phyloP scores from a whole-genome alignment of 495 filamentous ascomycete genomes.

The Penicillium longicatenatum region DNA sequence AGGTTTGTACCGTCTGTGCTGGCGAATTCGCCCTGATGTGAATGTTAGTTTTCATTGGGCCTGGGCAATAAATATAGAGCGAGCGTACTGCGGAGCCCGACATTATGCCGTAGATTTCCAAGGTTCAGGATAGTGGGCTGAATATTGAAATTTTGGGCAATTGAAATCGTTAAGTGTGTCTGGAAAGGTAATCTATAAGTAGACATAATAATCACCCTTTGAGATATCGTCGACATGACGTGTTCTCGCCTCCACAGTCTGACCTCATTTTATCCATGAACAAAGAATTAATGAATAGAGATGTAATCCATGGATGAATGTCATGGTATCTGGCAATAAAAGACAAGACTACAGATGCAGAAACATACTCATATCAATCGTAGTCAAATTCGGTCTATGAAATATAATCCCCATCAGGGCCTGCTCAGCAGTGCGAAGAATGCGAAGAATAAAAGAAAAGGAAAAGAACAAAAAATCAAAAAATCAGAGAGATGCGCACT shows the following conservation, averaged over 20 bases:
- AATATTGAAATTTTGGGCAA: not conserved
- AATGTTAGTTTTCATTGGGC: not conserved
- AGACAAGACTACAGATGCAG: not conserved
- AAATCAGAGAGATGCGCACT: slow-evolving; percentile 50
- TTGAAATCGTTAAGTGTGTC: too few species aligned
- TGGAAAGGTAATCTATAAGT: too few species aligned
- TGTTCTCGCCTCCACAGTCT: not conserved
- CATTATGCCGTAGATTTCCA: not conserved
- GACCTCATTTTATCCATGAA: not conserved
- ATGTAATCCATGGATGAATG: not conserved
- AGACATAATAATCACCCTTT: too few species aligned
- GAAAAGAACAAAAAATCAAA: slow-evolving; percentile 22
- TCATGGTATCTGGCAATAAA: too few species aligned
- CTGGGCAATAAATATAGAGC: not conserved
- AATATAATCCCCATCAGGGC: slow-evolving; percentile 15
- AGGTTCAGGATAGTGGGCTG: not conserved
- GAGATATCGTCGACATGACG: slow-evolving; percentile 13
- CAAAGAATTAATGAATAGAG: not conserved
- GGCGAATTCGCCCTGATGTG: slow-evolving; percentile 10
- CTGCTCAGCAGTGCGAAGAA: slow-evolving; percentile 29
- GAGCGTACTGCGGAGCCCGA: not conserved
- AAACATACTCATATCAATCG: slow-evolving; percentile 25
- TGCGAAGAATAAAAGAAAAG: slow-evolving; percentile 25
- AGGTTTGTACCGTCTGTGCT: slow-evolving; percentile 14
- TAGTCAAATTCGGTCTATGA: slow-evolving; percentile 24